Evolutionary conservation across 106 monocot genomes (phyloP).

Genomic region (Cymbidium sinense): DNA sequence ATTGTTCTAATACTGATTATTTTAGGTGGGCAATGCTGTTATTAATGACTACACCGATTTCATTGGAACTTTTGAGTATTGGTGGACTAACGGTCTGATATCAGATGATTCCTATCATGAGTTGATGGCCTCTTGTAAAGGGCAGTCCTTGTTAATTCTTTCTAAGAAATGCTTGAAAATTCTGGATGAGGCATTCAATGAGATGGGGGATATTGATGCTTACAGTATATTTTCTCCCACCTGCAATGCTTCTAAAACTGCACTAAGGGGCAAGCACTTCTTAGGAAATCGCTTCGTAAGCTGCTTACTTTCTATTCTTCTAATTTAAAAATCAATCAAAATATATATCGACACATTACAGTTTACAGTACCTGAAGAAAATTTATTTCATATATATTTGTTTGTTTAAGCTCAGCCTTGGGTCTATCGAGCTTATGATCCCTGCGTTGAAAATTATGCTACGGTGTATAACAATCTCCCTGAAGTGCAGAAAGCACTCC

Average conservation of each 20-base stretch:
- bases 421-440: background rate
- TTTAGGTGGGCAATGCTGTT: constrained; percentile 94
- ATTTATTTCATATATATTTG: too few species aligned
- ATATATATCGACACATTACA: too few species aligned
- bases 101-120: constrained; percentile 55
- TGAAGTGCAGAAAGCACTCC: constrained; percentile 43
- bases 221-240: constrained; percentile 78
- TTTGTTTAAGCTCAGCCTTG: too few species aligned
- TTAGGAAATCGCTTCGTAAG: background rate
- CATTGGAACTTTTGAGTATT: constrained; percentile 91
- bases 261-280: background rate
- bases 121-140: constrained; percentile 38
- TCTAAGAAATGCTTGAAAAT: constrained; percentile 35
- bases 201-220: constrained; percentile 67
- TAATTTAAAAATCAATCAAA: too few species aligned
- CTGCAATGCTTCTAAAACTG: constrained; percentile 36
- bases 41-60: constrained; percentile 88
- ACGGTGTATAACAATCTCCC: constrained; percentile 11
- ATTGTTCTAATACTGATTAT: background rate
- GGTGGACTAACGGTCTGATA: constrained; percentile 95
- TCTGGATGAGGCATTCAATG: constrained; percentile 26
- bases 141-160: constrained; percentile 29
- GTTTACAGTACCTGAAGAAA: too few species aligned
- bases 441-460: constrained; percentile 1
- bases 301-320: background rate